A percentile compares a stretch with the other conserved stretches of the same genome.
phyloP scores from a whole-genome alignment of 176 grass and related monocot species.

The Avena insularis region DNA sequence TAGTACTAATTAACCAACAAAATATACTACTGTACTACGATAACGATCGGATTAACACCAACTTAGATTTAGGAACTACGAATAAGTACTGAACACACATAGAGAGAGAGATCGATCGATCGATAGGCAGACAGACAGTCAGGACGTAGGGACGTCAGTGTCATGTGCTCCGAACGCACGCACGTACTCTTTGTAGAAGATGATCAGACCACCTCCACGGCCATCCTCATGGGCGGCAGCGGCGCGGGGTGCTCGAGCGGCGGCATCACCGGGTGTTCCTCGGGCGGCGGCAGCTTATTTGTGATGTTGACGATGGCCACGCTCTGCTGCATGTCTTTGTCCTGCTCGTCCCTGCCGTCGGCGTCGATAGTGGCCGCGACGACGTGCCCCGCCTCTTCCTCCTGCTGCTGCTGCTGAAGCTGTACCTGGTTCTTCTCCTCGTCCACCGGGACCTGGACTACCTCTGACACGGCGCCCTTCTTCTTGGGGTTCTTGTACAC shows the following conservation, averaged over 20 bases:
- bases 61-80: background rate
- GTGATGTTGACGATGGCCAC: conserved; percentile 37
- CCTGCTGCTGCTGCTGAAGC: conserved; percentile 13
- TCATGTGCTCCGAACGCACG: background rate
- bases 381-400: background rate
- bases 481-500: conserved; percentile 70
- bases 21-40: background rate
- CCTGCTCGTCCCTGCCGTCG: background rate
- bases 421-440: conserved; percentile 36
- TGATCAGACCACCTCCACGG: conserved; percentile 47
- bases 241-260: conserved; percentile 5
- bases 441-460: background rate
- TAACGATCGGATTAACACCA: background rate
- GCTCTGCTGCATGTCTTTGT: background rate
- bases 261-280: background rate
- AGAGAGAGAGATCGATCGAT: background rate
- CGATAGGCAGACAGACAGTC: background rate
- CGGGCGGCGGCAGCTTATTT: background rate
- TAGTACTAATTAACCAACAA: background rate
- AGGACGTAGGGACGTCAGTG: background rate
- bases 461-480: conserved; percentile 57
- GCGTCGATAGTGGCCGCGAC: background rate
- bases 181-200: background rate
- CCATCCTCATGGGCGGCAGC: conserved; percentile 2
- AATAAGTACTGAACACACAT: background rate